Evolutionary conservation across 1,139 yeast genomes (phyloP).

Genomic region (Candida albicans): DNA sequence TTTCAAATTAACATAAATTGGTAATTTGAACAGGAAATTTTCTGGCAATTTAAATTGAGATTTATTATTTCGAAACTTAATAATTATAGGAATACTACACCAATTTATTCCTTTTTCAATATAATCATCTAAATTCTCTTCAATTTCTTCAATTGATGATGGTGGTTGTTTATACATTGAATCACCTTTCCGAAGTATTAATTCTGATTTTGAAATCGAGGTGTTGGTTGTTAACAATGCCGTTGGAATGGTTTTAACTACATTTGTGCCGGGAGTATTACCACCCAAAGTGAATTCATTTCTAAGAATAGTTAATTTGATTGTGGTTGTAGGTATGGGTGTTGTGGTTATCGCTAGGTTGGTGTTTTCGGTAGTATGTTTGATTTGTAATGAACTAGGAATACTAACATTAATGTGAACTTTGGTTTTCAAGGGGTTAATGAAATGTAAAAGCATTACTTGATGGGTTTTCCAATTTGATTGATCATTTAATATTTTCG

Average conservation of each 20-base stretch:
- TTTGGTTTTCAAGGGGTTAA: conserved; percentile 27
- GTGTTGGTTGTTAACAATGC: conserved; percentile 31
- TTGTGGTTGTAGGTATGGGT: too few species aligned
- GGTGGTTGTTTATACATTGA: conserved; percentile 6
- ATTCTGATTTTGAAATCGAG: conserved; percentile 32
- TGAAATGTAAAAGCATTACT: conserved; percentile 26
- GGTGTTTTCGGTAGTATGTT: neutral
- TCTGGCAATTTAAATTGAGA: too few species aligned
- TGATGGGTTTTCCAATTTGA: conserved; percentile 12
- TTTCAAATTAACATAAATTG: conserved; percentile 30
- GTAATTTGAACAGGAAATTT: conserved; percentile 19
- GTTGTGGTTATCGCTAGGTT: conserved; percentile 3
- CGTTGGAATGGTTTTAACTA: conserved; percentile 30
- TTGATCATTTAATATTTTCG: conserved; percentile 7
- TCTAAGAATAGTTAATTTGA: conserved; percentile 26
- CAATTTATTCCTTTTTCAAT: conserved; percentile 34
- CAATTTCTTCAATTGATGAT: conserved; percentile 9
- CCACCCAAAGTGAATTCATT: conserved; percentile 18
- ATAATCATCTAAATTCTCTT: conserved; percentile 21
- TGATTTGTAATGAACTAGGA: conserved; percentile 12
- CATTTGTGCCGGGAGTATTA: neutral
- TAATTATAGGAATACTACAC: conserved; percentile 32
- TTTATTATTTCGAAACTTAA: neutral
- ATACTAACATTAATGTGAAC: conserved; percentile 9
- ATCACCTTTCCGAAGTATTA: conserved; percentile 24